These are phyloP conservation scores for Endotrypanum monterogeii DNA, from an alignment of 208 protist species.

Conservation along the genomic window DNA sequence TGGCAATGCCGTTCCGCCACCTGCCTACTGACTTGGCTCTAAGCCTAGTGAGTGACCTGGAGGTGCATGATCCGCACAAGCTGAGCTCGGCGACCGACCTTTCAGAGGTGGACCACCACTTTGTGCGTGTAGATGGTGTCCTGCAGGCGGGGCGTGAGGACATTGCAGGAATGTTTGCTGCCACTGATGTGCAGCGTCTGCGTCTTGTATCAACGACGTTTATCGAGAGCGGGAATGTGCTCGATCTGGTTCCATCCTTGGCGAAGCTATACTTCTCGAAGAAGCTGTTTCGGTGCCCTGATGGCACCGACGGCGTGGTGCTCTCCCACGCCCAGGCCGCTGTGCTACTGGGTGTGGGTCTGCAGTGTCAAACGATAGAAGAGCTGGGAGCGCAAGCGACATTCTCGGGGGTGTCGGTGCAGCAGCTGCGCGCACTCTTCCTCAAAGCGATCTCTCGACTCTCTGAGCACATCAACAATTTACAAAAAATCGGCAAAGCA, in stretches of 20 bases:
- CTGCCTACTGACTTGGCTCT: conserved; percentile 89
- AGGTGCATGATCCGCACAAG: conserved; percentile 53
- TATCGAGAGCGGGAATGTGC: conserved; percentile 95
- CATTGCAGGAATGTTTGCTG: conserved; percentile 62
- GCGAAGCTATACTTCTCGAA: conserved; percentile 92
- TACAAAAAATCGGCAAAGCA: conserved; percentile 49
- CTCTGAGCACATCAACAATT: conserved; percentile 65
- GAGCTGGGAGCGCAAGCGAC: conserved; percentile 53
- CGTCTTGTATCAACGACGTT: conserved; percentile 91
- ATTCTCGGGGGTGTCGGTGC: conserved; percentile 62
- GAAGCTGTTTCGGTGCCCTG: conserved; percentile 50
- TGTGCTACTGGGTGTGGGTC: conserved; percentile 94
- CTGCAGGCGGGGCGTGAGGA: conserved; percentile 51
- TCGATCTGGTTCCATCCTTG: conserved; percentile 95
- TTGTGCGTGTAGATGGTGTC: conserved; percentile 62
- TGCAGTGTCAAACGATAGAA: conserved; percentile 90
- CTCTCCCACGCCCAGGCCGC: conserved; percentile 91
- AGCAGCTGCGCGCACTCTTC: conserved; percentile 88
- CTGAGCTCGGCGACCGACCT: conserved; percentile 43
- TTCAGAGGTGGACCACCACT: conserved; percentile 29
- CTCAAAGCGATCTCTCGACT: conserved; percentile 85
- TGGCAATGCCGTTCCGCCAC: conserved; percentile 92
- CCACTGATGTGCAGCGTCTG: conserved; percentile 96
- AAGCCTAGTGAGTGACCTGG: conserved; percentile 72
- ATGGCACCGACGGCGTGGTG: conserved; percentile 79